Base-by-base conservation (phyloP, 1,284 basidiomycete genomes). In the Trichosporon sp. region DNA sequence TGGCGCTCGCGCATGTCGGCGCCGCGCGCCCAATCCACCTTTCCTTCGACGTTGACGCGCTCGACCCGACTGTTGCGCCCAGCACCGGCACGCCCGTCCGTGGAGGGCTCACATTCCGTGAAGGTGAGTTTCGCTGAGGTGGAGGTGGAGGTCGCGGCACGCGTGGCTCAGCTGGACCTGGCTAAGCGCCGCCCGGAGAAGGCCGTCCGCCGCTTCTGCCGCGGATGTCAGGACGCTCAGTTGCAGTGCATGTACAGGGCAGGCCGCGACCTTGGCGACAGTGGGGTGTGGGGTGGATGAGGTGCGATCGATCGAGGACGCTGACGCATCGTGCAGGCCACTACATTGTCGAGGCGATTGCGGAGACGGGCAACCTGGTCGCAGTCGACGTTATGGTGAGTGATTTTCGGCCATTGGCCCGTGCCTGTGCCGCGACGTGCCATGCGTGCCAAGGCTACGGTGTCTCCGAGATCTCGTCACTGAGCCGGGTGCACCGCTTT, bases 21-120 rank as follows among this genome's bases (percentile, higher is more conserved):
- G 92, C 93, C 18, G 87, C 91, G 73, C 85, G 88, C 53, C 97
- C 97, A 18, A 92, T 98, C 74, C 97, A 99, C 85, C 85, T 99
- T 70, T 93, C 91, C 80, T 99, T 98, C 80, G 96, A 99, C 81
- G 95, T 99, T 38, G 97, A 98, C 79, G 94, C 93, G 13, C 84
- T 95, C 67, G 96, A 98, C 83, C 95, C 95, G 2, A 88, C 87
- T 25, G 95, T 98, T 60, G 95, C 97, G 25, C 96, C 95, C 1
- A 93, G 92, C 70, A 83, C 83, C 21, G 81, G 83, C 44, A 84
- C 83, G 15, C 83, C 83, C n/a, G 92, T 96, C 18, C 91, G 96
- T 75, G 97, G 97, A 12, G 97, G 97, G 13, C 85, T 99, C 71
- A 96, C 92, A 15, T 99, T 99, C 86, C 87, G 97, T 73, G 97